Conservation (phyloP, 31 red algal species). For the Odonthalia washingtoniensis region DNA sequence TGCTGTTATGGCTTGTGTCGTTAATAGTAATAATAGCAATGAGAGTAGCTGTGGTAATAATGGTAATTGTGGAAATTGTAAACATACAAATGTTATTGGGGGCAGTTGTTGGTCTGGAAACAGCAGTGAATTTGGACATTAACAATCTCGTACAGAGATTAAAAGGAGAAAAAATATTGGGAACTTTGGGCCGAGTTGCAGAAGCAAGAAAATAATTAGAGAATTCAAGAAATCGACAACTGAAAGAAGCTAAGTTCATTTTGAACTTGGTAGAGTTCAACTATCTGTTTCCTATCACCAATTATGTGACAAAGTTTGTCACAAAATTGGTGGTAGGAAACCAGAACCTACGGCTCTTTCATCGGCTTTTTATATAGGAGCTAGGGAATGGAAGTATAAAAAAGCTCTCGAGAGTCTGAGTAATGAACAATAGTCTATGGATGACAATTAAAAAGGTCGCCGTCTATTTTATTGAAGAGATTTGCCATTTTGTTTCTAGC, state of each 20-base stretch:
- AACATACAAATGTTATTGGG: constrained; percentile 51
- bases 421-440: constrained; percentile 55
- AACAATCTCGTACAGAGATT: constrained; percentile 69
- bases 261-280: constrained; percentile 58
- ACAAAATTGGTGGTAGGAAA: constrained; percentile 58
- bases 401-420: constrained; percentile 70
- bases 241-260: constrained; percentile 73
- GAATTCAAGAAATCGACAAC: constrained; percentile 54
- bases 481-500: too few relatives aligned
- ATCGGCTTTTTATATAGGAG: constrained; percentile 66
- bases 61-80: background rate
- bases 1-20: constrained; percentile 56
- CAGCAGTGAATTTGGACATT: constrained; percentile 65
- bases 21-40: background rate
- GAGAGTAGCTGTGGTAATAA: background rate
- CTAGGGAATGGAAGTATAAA: constrained; percentile 80
- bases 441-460: too few relatives aligned
- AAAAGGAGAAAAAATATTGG: constrained; percentile 67
- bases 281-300: too few relatives aligned
- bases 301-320: too few relatives aligned
- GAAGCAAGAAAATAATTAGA: constrained; percentile 70
- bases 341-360: constrained; percentile 34
- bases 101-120: constrained; percentile 69
- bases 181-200: constrained; percentile 51
- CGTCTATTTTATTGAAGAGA: too few relatives aligned